Base-by-base conservation (phyloP, 495 filamentous ascomycete genomes). In the Aspergillus funiculosus region DNA sequence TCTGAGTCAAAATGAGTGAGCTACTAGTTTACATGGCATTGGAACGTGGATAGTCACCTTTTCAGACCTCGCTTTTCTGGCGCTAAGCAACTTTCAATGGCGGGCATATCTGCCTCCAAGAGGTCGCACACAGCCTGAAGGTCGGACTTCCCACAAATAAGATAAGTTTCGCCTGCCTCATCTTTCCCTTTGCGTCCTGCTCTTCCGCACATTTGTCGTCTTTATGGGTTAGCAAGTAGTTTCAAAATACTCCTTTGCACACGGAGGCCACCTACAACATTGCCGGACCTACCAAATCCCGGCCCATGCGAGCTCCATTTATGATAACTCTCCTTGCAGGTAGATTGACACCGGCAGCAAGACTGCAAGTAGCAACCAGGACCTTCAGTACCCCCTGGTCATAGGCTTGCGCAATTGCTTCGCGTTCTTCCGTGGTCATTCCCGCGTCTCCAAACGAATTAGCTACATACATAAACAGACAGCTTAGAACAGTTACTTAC, bases 111-210 rank as follows among this genome's bases (percentile, higher is more conserved):
- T n/a, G 83, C 79, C 50, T 81, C 76, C 61, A 90, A 73, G 30
- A 92, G 59, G 39, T 86, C 76, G 38, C 81, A 76, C 4, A 87
- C 83, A 2, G 72, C 77, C 54, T 83, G 78, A 26, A 90, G 56
- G 52, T 90, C 86, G n/a, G 68, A 61, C 49, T 77, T 76, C 13
- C 80, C 75, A 53, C 86, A 89, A 46, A 85, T 87, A 3, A 92
- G 64, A 57, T 85, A 90, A 14, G 83, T 89, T 66, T 90, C 87
- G 5, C 87, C 87, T 32, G 83, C 63, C 18, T 86, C 83, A 44
- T 90, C 86, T 48, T 88, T 89, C 9, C 87, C 86, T 59, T 89
- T 89, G 44, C 87, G 80, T 19, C 87, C 87, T 17, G 87, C 87
- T 44, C 87, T 76, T 9, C 87, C 87, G 53, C 85, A 79, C 87